These are phyloP conservation scores for Ramaria sp. DNA, from an alignment of 768 basidiomycete species.

Conservation along the genomic window DNA sequence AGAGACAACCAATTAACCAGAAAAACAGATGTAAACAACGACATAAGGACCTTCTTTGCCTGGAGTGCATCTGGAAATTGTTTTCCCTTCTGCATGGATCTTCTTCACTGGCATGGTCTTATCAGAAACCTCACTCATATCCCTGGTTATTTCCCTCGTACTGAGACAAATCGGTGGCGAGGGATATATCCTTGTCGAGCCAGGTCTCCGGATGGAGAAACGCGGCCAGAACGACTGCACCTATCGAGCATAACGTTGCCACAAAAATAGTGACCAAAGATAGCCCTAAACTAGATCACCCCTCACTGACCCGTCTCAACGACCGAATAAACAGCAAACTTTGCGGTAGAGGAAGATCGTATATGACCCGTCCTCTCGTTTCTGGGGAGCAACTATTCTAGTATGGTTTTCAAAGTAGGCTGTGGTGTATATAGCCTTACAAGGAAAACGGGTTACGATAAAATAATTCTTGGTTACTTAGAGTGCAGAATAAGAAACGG, in stretches of 20 bases:
- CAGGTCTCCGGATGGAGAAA: neutral
- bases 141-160: neutral
- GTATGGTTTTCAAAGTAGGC: constrained; percentile 10
- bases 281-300: too few species aligned
- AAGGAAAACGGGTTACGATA: neutral
- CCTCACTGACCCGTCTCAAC: neutral
- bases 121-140: too few species aligned
- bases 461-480: neutral
- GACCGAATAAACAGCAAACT: neutral
- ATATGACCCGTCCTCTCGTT: too few species aligned
- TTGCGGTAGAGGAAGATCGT: neutral
- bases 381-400: neutral
- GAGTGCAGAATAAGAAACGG: neutral
- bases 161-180: neutral
- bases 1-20: too few species aligned
- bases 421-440: constrained; percentile 5
- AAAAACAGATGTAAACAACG: neutral
- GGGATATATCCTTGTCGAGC: neutral
- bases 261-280: too few species aligned
- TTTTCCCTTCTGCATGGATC: neutral
- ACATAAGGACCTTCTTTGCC: neutral
- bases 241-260: too few species aligned
- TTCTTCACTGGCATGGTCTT: neutral
- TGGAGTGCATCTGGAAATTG: neutral
- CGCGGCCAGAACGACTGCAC: neutral